Evolutionary conservation across 2,329 filamentous ascomycete genomes (phyloP).

Genomic region (Clonostachys rosea): DNA sequence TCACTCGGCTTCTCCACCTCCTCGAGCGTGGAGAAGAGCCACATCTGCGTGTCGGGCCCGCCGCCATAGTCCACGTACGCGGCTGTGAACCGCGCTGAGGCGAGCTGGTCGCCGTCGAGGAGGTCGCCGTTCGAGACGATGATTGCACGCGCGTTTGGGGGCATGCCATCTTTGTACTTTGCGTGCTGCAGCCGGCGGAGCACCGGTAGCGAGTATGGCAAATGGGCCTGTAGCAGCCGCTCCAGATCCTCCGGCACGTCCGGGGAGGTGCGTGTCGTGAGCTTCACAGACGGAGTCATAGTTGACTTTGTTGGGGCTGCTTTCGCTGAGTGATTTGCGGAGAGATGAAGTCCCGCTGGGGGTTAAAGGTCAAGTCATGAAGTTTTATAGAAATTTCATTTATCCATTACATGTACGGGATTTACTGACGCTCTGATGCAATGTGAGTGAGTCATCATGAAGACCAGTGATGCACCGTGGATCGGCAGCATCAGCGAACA

Average conservation of each 20-base stretch:
- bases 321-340: too few species aligned
- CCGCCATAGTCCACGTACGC: conserved; percentile 58
- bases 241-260: conserved; percentile 23
- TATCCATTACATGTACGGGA: too few species aligned
- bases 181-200: conserved; percentile 60
- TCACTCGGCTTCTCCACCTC: conserved; percentile 9
- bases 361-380: too few species aligned
- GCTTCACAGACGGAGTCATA: too few species aligned
- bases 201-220: conserved; percentile 56
- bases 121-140: conserved; percentile 17
- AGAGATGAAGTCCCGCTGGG: too few species aligned
- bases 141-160: conserved; percentile 34
- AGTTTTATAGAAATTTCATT: too few species aligned
- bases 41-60: conserved; percentile 60
- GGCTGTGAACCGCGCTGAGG: conserved; percentile 37
- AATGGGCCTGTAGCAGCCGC: conserved; percentile 38
- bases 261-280: too few species aligned
- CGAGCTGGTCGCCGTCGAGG: neutral
- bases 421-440: too few species aligned
- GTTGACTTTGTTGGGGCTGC: too few species aligned
- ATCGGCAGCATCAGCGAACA: too few species aligned
- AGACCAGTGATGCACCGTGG: too few species aligned
- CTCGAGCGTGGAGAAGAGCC: conserved; percentile 54
- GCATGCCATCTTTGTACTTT: conserved; percentile 32
- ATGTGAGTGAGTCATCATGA: too few species aligned